phyloP scores from a whole-genome alignment of 345 rosid species.

The Hibiscus trionum region DNA sequence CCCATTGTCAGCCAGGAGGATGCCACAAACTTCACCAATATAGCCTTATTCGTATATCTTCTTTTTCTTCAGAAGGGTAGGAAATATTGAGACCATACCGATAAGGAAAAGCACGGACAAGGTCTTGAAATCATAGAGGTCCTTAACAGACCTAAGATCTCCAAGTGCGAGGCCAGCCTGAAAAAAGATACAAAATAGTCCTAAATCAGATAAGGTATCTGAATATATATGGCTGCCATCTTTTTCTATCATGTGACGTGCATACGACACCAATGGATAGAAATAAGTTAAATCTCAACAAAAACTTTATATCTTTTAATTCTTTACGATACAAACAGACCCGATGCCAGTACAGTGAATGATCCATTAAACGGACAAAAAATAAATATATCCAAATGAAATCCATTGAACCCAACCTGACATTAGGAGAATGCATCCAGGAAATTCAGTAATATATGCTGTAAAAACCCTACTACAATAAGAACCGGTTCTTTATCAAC shows the following conservation, averaged over 20 bases:
- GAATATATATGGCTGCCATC: background rate
- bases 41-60: conserved; percentile 47
- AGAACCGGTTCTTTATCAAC: background rate
- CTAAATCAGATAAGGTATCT: background rate
- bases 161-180: conserved; percentile 90
- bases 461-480: background rate
- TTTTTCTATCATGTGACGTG: background rate
- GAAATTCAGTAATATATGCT: background rate
- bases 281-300: background rate
- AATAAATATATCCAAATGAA: background rate
- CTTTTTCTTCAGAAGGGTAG: conserved; percentile 70
- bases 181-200: background rate
- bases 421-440: background rate
- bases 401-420: background rate
- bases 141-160: conserved; percentile 75
- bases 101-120: conserved; percentile 66
- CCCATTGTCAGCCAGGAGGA: background rate
- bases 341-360: background rate
- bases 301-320: background rate
- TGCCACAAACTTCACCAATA: conserved; percentile 1
- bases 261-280: background rate
- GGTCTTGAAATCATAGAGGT: conserved; percentile 76
- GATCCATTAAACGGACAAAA: background rate
- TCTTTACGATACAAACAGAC: background rate
- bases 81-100: conserved; percentile 55